Base-by-base conservation (phyloP, 2,329 filamentous ascomycete species). In the Xylariaceae sp. region DNA sequence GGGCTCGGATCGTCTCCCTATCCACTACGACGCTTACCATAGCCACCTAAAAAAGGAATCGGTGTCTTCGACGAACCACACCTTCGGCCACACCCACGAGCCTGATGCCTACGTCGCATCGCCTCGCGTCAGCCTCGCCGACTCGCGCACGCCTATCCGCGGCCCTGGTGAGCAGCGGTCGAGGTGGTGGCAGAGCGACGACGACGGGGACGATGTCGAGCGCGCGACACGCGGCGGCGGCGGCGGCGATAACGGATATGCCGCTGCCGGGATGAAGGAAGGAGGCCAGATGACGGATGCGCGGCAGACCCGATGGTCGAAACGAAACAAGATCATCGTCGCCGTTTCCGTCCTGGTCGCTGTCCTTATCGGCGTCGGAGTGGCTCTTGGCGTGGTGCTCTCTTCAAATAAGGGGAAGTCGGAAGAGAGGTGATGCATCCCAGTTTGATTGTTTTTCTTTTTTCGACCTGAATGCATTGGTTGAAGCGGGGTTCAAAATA, bases 381-480 rank as follows among this genome's bases (percentile, higher is more conserved):
- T 54, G 7, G 41, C 37, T n/a, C 45, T 54, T 5, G 51, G 50
- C 18, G 44, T 51, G 12, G 40, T 40, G 24, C 11, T 42, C 36
- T n/a, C 43, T 35, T 2, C n/a, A 43, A 34, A 32, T 32, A 26
- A 24, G 31, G 40, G 21, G 31, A 35, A 18, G 30, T 11, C 11
- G 11, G 11, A 21, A 4, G 27, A 21, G 39, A 9, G 24, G 21
- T 7, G 21, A 24, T 24, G 21, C 11, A 24, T 24, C 21, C 11
- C 21, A 24, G 11, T 24, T 11, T 24, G 6, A 7, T 24, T 24
- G 6, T 24, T 11, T 24, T 24, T 11, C 21, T 24, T 24, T 24
- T 24, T 24, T 24, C 11, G 21, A 24, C 11, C 21, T 24, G 21
- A 7, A n/a, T n/a, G n/a, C n/a, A n/a, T n/a, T n/a, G n/a, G n/a